phyloP scores from a whole-genome alignment of 23 red algal species.

The Chondrus crispus region DNA sequence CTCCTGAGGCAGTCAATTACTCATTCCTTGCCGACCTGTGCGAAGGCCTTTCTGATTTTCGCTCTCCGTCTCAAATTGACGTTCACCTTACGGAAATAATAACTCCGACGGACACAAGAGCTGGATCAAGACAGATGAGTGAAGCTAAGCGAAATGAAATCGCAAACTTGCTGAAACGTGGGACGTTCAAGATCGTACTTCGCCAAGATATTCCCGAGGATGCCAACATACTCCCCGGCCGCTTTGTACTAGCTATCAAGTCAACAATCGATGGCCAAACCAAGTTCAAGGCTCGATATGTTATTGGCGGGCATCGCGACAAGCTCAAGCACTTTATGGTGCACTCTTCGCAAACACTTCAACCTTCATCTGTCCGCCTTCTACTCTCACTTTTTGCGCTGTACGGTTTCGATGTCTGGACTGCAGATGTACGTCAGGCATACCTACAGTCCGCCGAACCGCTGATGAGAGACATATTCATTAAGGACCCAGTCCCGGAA shows the following conservation, averaged over 20 bases:
- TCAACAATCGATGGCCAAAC: slow-evolving; percentile 4
- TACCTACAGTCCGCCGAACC: neutral
- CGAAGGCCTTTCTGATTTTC: neutral
- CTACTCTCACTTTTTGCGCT: neutral
- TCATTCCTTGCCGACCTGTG: slow-evolving; percentile 6
- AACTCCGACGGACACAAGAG: neutral
- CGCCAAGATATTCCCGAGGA: slow-evolving; percentile 14
- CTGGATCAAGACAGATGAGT: neutral
- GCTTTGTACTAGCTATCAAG: slow-evolving; percentile 19
- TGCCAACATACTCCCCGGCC: slow-evolving; percentile 27
- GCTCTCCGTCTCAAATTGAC: neutral
- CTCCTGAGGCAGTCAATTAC: neutral
- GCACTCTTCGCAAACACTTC: neutral
- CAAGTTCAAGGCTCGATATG: slow-evolving; percentile 23
- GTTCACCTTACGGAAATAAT: slow-evolving; percentile 20
- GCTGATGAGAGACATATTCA: neutral
- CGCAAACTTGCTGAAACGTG: neutral
- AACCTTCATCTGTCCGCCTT: neutral
- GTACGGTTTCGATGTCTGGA: neutral
- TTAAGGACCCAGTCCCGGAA: neutral
- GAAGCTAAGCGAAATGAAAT: slow-evolving; percentile 1
- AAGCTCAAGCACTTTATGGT: neutral
- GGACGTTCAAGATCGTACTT: slow-evolving; percentile 24
- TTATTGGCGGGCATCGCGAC: slow-evolving; percentile 38
- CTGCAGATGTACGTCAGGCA: neutral